phyloP scores from a whole-genome alignment of 1,139 yeast genomes.

The Waltiozyma sp. region DNA sequence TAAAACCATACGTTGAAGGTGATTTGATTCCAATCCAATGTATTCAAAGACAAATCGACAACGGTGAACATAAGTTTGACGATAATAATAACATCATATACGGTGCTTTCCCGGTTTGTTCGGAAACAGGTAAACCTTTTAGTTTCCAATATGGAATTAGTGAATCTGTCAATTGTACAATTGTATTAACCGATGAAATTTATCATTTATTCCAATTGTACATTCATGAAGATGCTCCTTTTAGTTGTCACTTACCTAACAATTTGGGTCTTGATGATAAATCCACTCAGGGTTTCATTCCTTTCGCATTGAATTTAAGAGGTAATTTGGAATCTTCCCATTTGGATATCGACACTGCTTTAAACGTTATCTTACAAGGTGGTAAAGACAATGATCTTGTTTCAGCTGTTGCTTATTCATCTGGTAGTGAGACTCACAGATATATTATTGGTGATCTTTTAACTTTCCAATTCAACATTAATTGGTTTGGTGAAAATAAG shows the following conservation, averaged over 20 bases:
- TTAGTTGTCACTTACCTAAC: slow-evolving; percentile 53
- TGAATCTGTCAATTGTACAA: slow-evolving; percentile 50
- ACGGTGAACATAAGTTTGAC: slow-evolving; percentile 68
- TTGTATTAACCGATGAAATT: slow-evolving; percentile 52
- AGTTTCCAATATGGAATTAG: slow-evolving; percentile 40
- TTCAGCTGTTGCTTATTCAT: slow-evolving; percentile 48
- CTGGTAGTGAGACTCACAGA: slow-evolving; percentile 52
- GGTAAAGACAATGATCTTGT: slow-evolving; percentile 33
- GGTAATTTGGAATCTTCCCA: slow-evolving; percentile 64
- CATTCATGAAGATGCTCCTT: slow-evolving; percentile 69
- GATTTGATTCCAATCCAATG: slow-evolving; percentile 34
- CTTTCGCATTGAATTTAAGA: slow-evolving; percentile 53
- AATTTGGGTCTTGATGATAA: slow-evolving; percentile 19
- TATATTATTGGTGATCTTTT: slow-evolving; percentile 56
- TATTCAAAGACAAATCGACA: slow-evolving; percentile 56
- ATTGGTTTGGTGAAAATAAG: slow-evolving; percentile 36
- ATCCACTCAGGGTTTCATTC: slow-evolving; percentile 43
- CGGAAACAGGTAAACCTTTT: slow-evolving; percentile 53
- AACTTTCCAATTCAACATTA: slow-evolving; percentile 45
- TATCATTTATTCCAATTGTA: slow-evolving; percentile 67
- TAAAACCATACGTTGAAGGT: slow-evolving; percentile 22
- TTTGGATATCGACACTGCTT: slow-evolving; percentile 49
- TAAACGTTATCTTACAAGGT: slow-evolving; percentile 44
- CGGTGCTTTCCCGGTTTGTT: slow-evolving; percentile 48
- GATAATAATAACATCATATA: slow-evolving; percentile 46